These are phyloP conservation scores for Saxophila tyrrhenica DNA, from an alignment of 495 filamentous ascomycete genomes.

Conservation along the genomic window DNA sequence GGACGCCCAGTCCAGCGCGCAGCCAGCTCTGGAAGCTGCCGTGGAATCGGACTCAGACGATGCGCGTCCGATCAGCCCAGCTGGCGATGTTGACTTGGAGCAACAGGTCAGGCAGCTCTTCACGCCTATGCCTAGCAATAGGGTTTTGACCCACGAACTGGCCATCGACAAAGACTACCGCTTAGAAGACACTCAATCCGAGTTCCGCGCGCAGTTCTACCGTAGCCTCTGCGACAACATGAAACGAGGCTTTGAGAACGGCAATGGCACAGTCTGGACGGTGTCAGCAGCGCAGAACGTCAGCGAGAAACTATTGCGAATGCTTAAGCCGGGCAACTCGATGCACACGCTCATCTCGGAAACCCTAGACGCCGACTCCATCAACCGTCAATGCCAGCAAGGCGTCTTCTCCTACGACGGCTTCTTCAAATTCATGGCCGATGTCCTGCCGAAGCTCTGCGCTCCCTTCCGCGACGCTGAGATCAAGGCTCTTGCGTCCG, in stretches of 20 bases:
- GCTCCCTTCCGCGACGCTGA: slow-evolving; percentile 80
- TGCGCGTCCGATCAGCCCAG: background rate
- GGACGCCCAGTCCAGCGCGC: background rate
- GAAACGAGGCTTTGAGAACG: slow-evolving; percentile 58
- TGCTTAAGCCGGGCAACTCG: slow-evolving; percentile 67
- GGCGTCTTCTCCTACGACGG: slow-evolving; percentile 87
- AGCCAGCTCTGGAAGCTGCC: slow-evolving; percentile 28
- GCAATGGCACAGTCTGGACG: slow-evolving; percentile 63
- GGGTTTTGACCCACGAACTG: slow-evolving; percentile 78
- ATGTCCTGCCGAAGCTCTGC: slow-evolving; percentile 84
- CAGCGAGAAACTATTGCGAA: slow-evolving; percentile 66
- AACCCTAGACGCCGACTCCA: slow-evolving; percentile 66
- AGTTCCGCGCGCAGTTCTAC: slow-evolving; percentile 43
- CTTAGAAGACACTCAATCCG: slow-evolving; percentile 37
- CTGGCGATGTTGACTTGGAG: slow-evolving; percentile 12
- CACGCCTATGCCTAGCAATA: slow-evolving; percentile 68
- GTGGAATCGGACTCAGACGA: background rate
- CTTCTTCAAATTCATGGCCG: slow-evolving; percentile 84
- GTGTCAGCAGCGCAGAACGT: slow-evolving; percentile 78
- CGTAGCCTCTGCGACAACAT: slow-evolving; percentile 65
- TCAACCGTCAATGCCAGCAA: slow-evolving; percentile 61
- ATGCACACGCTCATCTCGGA: slow-evolving; percentile 78
- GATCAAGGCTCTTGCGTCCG: slow-evolving; percentile 65
- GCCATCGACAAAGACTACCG: slow-evolving; percentile 78
- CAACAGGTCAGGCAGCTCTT: slow-evolving; percentile 30